phyloP scores from a whole-genome alignment of 2,329 filamentous ascomycete genomes.

The Colletotrichum melonis region DNA sequence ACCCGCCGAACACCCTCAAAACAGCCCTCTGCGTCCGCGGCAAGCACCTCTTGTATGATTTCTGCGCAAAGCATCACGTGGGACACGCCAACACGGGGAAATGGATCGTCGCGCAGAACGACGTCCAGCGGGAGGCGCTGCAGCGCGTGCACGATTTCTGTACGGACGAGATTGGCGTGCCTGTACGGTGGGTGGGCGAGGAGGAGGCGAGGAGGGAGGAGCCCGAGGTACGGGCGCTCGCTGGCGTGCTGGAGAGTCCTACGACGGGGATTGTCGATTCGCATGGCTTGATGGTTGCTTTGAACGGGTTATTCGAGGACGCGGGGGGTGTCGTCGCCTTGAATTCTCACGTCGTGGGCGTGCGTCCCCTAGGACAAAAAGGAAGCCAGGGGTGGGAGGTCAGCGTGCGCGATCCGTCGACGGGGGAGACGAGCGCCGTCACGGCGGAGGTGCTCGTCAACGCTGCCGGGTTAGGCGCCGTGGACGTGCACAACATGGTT shows the following conservation, averaged over 20 bases:
- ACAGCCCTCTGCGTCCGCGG: constrained; percentile 85
- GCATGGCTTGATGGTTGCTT: constrained; percentile 84
- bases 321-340: constrained; percentile 80
- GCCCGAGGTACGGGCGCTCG: constrained; percentile 78
- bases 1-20: constrained; percentile 79
- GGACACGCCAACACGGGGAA: constrained; percentile 83
- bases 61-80: constrained; percentile 77
- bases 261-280: constrained; percentile 92
- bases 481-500: constrained; percentile 84
- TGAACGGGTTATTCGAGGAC: constrained; percentile 83
- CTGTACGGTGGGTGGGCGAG: constrained; percentile 75
- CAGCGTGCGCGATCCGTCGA: constrained; percentile 57
- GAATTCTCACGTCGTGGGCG: constrained; percentile 70
- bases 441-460: constrained; percentile 85
- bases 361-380: constrained; percentile 61
- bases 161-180: constrained; percentile 61
- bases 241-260: constrained; percentile 83
- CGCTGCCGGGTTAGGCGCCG: constrained; percentile 84
- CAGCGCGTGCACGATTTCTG: constrained; percentile 62
- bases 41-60: constrained; percentile 79
- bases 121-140: constrained; percentile 73
- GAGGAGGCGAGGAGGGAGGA: constrained; percentile 74
- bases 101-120: constrained; percentile 93
- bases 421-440: constrained; percentile 66
- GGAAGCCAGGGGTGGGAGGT: constrained; percentile 78